phyloP scores from a whole-genome alignment of 306 rosid genomes.

The Heteromeles arbutifolia region DNA sequence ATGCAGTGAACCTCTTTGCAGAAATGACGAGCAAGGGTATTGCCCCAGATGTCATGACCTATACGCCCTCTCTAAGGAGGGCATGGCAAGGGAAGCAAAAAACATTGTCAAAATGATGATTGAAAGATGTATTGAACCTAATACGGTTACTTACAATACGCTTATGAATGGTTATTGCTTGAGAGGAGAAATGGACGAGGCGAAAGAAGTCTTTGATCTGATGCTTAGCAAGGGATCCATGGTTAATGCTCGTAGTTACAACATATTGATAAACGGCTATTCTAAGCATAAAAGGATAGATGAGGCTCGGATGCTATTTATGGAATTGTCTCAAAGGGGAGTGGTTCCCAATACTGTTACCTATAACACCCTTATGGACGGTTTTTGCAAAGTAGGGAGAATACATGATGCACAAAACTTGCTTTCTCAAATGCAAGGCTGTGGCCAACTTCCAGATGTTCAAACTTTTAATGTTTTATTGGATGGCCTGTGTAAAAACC shows the following conservation, averaged over 20 bases:
- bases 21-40: slow-evolving; percentile 17
- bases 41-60: neutral
- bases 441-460: neutral
- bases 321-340: neutral
- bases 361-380: neutral
- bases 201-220: neutral
- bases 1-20: slow-evolving; percentile 22
- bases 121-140: slow-evolving; percentile 4
- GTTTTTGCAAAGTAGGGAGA: neutral
- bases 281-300: neutral
- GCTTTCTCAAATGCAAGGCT: neutral
- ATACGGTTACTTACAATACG: neutral
- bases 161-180: neutral
- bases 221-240: neutral
- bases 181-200: neutral
- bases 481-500: neutral
- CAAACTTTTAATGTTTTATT: neutral
- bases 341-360: neutral
- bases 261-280: neutral
- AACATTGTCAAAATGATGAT: neutral
- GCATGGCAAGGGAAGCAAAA: neutral
- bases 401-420: neutral
- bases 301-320: neutral
- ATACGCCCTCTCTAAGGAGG: neutral
- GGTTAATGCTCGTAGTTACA: neutral